A percentile compares a stretch with the other conserved stretches of the same genome.
Evolutionary conservation across 2,329 filamentous ascomycete species (phyloP).

Genomic region (Xylariaceae sp.): DNA sequence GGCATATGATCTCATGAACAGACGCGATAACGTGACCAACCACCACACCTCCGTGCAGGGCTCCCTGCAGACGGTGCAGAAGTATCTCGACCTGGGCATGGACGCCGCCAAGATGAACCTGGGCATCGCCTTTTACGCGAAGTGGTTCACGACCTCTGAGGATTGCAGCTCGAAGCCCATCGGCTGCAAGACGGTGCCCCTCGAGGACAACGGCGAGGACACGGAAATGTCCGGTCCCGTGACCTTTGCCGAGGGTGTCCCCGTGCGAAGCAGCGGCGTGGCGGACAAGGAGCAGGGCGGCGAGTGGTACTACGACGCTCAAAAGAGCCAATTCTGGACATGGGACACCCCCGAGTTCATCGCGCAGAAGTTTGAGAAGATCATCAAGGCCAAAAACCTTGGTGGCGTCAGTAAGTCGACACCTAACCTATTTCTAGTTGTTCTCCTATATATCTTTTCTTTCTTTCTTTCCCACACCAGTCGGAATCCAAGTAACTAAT

Average conservation of each 20-base stretch:
- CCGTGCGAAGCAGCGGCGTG: constrained; percentile 35
- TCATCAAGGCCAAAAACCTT: constrained; percentile 51
- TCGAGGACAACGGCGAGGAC: constrained; percentile 56
- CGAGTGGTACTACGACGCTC: constrained; percentile 62
- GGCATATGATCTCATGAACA: constrained; percentile 30
- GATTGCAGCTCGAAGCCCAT: constrained; percentile 38
- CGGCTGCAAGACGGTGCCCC: constrained; percentile 48
- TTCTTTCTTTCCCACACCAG: background rate
- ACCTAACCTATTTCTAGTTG: too few species aligned
- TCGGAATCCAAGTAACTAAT: background rate
- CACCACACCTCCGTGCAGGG: constrained; percentile 60
- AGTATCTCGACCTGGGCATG: constrained; percentile 53
- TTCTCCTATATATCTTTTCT: too few species aligned
- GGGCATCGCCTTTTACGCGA: constrained; percentile 62
- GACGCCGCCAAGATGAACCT: constrained; percentile 51
- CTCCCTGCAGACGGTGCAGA: constrained; percentile 49
- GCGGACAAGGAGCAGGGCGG: constrained; percentile 57
- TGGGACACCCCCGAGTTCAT: constrained; percentile 63
- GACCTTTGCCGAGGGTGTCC: constrained; percentile 38
- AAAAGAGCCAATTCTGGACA: constrained; percentile 62
- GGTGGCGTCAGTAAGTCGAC: constrained; percentile 55
- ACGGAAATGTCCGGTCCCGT: constrained; percentile 44
- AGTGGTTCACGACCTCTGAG: constrained; percentile 52
- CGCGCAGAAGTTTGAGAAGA: constrained; percentile 52
- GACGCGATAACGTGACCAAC: constrained; percentile 56